Base-by-base conservation (phyloP, 176 grass and related monocot genomes). In the Alopecurus myosuroides region DNA sequence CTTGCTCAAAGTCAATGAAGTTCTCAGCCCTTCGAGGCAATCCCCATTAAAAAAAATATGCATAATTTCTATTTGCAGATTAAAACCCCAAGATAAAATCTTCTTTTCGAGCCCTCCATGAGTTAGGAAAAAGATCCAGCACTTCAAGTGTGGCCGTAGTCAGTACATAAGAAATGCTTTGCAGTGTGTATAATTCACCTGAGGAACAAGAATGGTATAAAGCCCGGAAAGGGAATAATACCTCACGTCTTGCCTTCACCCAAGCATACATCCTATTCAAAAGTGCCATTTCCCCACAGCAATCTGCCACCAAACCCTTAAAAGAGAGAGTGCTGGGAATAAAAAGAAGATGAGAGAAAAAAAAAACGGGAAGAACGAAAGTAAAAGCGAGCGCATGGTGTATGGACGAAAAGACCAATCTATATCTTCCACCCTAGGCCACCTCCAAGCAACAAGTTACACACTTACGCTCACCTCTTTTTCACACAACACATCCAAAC, bases 201-300 rank as follows among this genome's bases (percentile, higher is more conserved):
- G 82, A 82, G 51, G 58, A 85, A 67, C 46, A 84, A 56, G 57
- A 41, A 77, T 50, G 48, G 46, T 42, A 70, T 77, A 67, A 58
- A 86, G 41, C 61, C 66, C 65, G 40, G 83, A 79, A 84, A 89
- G 68, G 83, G 87, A 86, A 89, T 83, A 84, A 86, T 71, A 86
- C 77, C 88, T 85, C 81, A 82, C 19, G 53, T 69, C 75, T 71
- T 78, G 87, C 71, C 57, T 52, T 70, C 55, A 25, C 33, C 71
- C 78, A 17, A 88, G 52, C 79, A 90, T 83, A 63, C 76, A 81
- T 77, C 79, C 80, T 68, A 62, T 69, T 94, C 84, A 70, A 86
- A 91, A 86, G 84, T 81, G 80, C 84, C 86, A 89, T 91, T 78
- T 82, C 81, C 79, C 61, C 77, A 86, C 74, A 80, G 84, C 70